Conservation (phyloP, 495 filamentous ascomycete species). For the Podospora sp. region DNA sequence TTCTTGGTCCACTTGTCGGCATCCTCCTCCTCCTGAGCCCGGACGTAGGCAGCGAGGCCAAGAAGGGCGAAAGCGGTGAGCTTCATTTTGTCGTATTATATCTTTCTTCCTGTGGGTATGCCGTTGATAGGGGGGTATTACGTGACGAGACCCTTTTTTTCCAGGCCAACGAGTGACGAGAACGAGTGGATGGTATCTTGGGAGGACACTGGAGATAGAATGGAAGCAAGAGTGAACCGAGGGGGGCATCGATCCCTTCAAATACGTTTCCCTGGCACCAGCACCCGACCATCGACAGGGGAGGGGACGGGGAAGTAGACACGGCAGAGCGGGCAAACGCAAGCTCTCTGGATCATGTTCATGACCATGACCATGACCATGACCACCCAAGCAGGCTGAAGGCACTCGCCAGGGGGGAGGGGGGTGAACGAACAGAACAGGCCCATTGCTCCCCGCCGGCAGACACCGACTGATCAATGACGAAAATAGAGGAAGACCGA, state of each 20-base stretch:
- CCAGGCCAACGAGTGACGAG: conserved; percentile 28
- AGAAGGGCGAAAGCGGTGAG: conserved; percentile 28
- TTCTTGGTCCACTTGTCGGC: not conserved
- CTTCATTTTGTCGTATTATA: conserved; percentile 31
- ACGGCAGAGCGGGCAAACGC: conserved; percentile 6
- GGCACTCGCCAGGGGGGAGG: conserved; percentile 3
- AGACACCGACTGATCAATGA: conserved; percentile 13
- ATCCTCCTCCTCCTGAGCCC: conserved; percentile 23
- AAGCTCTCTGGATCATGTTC: conserved; percentile 11
- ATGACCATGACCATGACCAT: not conserved
- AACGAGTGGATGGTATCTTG: conserved; percentile 33
- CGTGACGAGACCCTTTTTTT: not conserved
- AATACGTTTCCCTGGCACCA: conserved; percentile 11
- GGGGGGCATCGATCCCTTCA: conserved; percentile 15
- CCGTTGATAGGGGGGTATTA: conserved; percentile 1
- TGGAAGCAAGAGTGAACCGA: not conserved
- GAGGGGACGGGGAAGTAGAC: not conserved
- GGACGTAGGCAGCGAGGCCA: conserved; percentile 33
- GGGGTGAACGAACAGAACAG: conserved; percentile 6
- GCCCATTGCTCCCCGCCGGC: conserved; percentile 16
- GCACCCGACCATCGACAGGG: not conserved
- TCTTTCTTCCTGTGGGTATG: conserved; percentile 7
- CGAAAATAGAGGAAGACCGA: conserved; percentile 18
- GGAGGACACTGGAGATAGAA: conserved; percentile 26
- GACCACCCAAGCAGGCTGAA: conserved; percentile 6